phyloP scores from a whole-genome alignment of 2,329 filamentous ascomycete species.

The Botrytis paeoniae region DNA sequence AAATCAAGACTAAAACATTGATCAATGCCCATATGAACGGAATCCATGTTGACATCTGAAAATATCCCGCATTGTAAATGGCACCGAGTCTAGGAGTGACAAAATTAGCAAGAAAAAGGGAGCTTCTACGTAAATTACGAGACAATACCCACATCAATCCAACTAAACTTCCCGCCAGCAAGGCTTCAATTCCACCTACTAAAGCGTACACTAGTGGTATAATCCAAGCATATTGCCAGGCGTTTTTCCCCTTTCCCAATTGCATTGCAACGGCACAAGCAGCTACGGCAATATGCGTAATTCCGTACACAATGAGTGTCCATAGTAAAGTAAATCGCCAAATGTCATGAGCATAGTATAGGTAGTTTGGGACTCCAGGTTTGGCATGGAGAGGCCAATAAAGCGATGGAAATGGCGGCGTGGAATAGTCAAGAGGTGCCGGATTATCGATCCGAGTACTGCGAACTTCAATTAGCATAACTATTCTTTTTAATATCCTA shows the following conservation, averaged over 20 bases:
- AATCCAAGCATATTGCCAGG: constrained; percentile 49
- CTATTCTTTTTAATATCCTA: not conserved
- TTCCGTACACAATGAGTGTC: constrained; percentile 63
- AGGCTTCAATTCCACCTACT: constrained; percentile 59
- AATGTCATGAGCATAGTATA: constrained; percentile 62
- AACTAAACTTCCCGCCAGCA: constrained; percentile 65
- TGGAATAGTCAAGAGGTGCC: constrained; percentile 50
- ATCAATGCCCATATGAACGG: constrained; percentile 68
- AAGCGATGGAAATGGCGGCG: constrained; percentile 64
- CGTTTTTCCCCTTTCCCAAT: constrained; percentile 39
- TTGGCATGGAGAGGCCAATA: constrained; percentile 56
- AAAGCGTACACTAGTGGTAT: constrained; percentile 58
- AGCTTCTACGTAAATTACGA: not conserved
- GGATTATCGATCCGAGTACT: constrained; percentile 32
- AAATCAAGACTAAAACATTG: constrained; percentile 63
- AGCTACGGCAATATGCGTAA: constrained; percentile 57
- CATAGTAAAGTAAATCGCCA: constrained; percentile 69
- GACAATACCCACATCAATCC: constrained; percentile 56
- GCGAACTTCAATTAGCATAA: constrained; percentile 18
- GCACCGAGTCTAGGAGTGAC: constrained; percentile 49
- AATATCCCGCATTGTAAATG: constrained; percentile 66
- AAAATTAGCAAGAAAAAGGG: not conserved
- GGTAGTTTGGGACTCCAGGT: constrained; percentile 44
- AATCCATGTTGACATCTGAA: constrained; percentile 72
- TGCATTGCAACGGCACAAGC: constrained; percentile 60